Conservation (phyloP, 257 asterid genomes). For the Agastache rugosa region DNA sequence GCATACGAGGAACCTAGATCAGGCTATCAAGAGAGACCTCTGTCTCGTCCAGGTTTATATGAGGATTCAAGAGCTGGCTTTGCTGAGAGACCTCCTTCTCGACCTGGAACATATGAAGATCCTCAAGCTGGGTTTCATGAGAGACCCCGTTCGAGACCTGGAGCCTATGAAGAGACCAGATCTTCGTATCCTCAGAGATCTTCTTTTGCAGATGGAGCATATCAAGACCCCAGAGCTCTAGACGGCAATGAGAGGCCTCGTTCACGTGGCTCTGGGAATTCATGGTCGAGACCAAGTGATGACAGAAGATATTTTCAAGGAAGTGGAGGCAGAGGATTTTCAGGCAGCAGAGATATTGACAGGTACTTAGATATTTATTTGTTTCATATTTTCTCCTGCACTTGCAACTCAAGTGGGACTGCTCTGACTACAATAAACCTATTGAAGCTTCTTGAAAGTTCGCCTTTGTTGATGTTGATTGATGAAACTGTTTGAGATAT, state of each 20-base stretch:
- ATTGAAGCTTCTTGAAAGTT: not conserved
- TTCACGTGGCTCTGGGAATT: constrained; percentile 78
- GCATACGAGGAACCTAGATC: constrained; percentile 48
- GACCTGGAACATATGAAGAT: constrained; percentile 55
- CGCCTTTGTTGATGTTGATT: not conserved
- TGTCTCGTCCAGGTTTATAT: constrained; percentile 40
- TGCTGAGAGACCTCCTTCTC: constrained; percentile 54
- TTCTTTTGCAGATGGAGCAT: constrained; percentile 44
- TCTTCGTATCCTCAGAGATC: constrained; percentile 53
- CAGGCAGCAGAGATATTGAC: constrained; percentile 70
- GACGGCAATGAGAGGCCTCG: constrained; percentile 82
- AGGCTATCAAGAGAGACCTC: constrained; percentile 47
- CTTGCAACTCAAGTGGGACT: not conserved
- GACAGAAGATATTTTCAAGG: constrained; percentile 77
- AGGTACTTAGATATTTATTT: constrained; percentile 56
- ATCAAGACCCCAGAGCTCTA: constrained; percentile 60
- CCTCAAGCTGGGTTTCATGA: constrained; percentile 51
- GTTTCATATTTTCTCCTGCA: not conserved
- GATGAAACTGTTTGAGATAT: constrained; percentile 3
- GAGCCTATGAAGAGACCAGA: constrained; percentile 69
- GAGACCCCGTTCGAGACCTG: constrained; percentile 65
- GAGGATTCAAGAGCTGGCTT: constrained; percentile 48
- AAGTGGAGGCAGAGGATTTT: constrained; percentile 82
- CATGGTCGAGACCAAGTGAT: constrained; percentile 64
- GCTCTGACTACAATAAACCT: constrained; percentile 4